Percentiles rank a stretch among this genome's conserved stretches.
phyloP scores from a whole-genome alignment of 768 basidiomycete genomes.

The Multifurca ochricompacta region DNA sequence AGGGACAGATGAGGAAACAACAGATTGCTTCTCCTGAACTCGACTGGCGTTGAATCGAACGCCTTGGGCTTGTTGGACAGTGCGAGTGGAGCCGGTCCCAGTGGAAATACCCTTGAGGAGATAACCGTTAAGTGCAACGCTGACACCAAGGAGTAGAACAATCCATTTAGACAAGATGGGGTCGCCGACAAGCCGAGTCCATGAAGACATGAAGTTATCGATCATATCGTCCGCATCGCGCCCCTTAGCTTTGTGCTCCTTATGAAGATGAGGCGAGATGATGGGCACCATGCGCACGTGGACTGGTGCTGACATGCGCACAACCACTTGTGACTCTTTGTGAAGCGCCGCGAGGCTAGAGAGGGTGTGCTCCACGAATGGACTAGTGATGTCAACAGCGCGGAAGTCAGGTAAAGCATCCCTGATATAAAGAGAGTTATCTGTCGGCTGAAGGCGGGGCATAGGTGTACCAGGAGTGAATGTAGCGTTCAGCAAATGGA shows the following conservation, averaged over 20 bases:
- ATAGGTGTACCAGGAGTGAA: conserved; percentile 59
- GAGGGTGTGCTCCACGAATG: conserved; percentile 44
- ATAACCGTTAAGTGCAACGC: conserved; percentile 87
- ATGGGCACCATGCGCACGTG: conserved; percentile 42
- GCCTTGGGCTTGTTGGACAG: conserved; percentile 20
- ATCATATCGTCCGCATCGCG: conserved; percentile 42
- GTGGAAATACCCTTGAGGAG: conserved; percentile 80
- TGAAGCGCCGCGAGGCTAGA: conserved; percentile 30
- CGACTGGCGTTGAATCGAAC: conserved; percentile 20
- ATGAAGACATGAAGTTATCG: conserved; percentile 82
- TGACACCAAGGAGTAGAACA: conserved; percentile 76
- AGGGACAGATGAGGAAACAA: background rate
- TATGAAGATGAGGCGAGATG: conserved; percentile 20
- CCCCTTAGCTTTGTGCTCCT: conserved; percentile 2
- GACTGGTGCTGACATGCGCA: conserved; percentile 56
- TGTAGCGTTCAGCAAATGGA: conserved; percentile 92
- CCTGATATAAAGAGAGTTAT: conserved; percentile 21
- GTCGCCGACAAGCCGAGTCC: conserved; percentile 89
- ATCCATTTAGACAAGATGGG: conserved; percentile 95
- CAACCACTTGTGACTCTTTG: conserved; percentile 35
- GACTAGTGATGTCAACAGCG: conserved; percentile 65
- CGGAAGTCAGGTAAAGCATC: conserved; percentile 28
- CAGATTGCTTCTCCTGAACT: conserved; percentile 12
- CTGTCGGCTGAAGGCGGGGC: conserved; percentile 37
- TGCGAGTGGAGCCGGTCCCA: conserved; percentile 31